These are phyloP conservation scores for Hypoxylon rickii DNA, from an alignment of 495 filamentous ascomycete species.

Conservation along the genomic window DNA sequence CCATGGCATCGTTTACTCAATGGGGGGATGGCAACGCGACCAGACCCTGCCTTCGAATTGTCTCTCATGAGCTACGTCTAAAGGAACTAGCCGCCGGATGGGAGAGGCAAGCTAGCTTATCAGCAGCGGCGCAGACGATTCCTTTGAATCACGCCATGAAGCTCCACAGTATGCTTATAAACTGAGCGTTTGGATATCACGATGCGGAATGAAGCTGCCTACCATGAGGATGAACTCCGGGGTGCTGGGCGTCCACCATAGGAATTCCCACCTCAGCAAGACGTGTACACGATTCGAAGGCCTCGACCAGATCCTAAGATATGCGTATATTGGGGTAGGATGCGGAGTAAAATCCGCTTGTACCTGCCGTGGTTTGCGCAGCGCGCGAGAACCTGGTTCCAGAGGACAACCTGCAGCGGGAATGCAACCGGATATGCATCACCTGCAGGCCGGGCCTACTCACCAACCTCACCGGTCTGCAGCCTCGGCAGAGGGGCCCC, in stretches of 20 bases:
- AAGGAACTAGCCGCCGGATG: no score
- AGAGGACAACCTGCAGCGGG: slow-evolving; percentile 30
- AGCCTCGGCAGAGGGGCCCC: slow-evolving; percentile 15
- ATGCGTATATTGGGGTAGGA: slow-evolving; percentile 14
- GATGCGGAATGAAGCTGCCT: slow-evolving; percentile 2
- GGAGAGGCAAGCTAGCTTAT: no score
- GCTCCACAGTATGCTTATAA: slow-evolving; percentile 4
- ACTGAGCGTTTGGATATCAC: slow-evolving; percentile 1
- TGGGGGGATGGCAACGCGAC: slow-evolving; percentile 12
- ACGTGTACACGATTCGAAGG: slow-evolving; percentile 29
- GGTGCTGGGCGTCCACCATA: neutral
- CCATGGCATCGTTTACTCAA: slow-evolving; percentile 21
- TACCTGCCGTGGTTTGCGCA: slow-evolving; percentile 2
- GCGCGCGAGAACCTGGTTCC: slow-evolving; percentile 24
- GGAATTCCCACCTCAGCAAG: slow-evolving; percentile 14
- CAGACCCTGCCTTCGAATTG: slow-evolving; percentile 21
- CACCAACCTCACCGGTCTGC: slow-evolving; percentile 25
- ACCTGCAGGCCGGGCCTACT: slow-evolving; percentile 24
- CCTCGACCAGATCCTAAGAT: slow-evolving; percentile 24
- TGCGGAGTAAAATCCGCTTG: slow-evolving; percentile 18
- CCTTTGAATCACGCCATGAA: neutral
- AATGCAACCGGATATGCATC: slow-evolving; percentile 36
- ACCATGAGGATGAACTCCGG: slow-evolving; percentile 9
- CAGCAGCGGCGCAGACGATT: no score
- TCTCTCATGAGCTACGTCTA: neutral